These are phyloP conservation scores for Blumeria hordei DNA, from an alignment of 2,329 filamentous ascomycete species.

Conservation along the genomic window DNA sequence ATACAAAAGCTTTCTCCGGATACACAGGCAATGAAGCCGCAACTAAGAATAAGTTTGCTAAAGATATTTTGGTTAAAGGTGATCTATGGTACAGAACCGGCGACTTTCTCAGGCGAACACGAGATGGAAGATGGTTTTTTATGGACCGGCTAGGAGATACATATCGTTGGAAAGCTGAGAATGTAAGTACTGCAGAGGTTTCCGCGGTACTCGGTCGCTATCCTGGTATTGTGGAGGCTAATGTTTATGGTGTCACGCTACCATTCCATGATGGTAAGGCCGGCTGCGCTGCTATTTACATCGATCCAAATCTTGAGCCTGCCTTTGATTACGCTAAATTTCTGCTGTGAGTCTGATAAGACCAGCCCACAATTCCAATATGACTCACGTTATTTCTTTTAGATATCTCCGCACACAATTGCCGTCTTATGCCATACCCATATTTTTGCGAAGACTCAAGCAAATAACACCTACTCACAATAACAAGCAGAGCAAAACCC, in stretches of 20 bases:
- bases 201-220: conserved; percentile 35
- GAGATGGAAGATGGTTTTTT: conserved; percentile 45
- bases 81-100: conserved; percentile 46
- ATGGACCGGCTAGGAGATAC: conserved; percentile 48
- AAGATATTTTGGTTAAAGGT: conserved; percentile 39
- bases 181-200: conserved; percentile 43
- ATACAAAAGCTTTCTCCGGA: conserved; percentile 33
- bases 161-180: conserved; percentile 51
- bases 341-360: conserved; percentile 19
- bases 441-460: conserved; percentile 42
- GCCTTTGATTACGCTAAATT: conserved; percentile 35
- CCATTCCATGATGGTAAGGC: conserved; percentile 44
- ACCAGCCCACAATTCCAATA: not conserved
- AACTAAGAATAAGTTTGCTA: conserved; percentile 39
- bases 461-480: conserved; percentile 41
- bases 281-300: conserved; percentile 37
- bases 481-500: conserved; percentile 60
- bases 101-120: conserved; percentile 35
- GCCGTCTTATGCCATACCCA: conserved; percentile 50
- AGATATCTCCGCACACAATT: conserved; percentile 31
- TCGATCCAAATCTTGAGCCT: conserved; percentile 23
- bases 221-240: conserved; percentile 36
- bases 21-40: conserved; percentile 46
- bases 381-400: conserved; percentile 6
- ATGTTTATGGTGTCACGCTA: conserved; percentile 43